Evolutionary conservation across 495 filamentous ascomycete species (phyloP), one percentile per base, ranked within the genome.

Genomic region (Neurospora sp.): DNA sequence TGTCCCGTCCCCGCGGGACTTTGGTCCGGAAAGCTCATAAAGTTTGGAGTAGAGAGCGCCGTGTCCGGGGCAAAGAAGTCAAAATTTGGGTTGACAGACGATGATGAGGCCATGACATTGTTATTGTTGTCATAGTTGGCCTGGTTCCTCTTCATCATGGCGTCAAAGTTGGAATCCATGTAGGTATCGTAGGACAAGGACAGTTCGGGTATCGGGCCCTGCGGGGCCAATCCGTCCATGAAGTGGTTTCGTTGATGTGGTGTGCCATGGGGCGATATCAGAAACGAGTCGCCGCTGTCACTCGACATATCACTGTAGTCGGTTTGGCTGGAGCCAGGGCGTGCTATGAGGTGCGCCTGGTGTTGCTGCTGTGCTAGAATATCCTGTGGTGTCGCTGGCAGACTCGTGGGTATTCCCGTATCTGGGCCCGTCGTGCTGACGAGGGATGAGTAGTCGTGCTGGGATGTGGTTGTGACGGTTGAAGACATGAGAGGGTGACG

Each of bases 311-410:
- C 68, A 69, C 69, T 75, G 70, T 72, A 73, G 53, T 69, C 68
- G 75, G 74, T 70, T 71, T 82, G 82, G 75, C 79, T 77, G 72
- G 74, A 80, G 74, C 88, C 88, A 87, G 88, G 90, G 87, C 89
- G 89, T 84, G 84, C 84, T 83, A 86, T 83, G 85, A 61, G 53
- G 53, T 61, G 22, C 6, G 53, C 53, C 12, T 61, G 53, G 53
- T 82, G 84, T 81, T 92, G 91, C 86, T 91, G 89, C 88, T 92
- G 92, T 87, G 88, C 84, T 89, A 90, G 82, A 74, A 82, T 81
- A 83, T 89, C 88, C 83, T 90, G 89, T 83, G 78, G 77, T 81
- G 82, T 80, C 70, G 75, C 81, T 79, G 81, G 53, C 53, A 61
- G 14, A 61, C 53, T 61, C 12, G 53, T 35, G 22, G 53, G 75